These are phyloP conservation scores for Aspergillus sparsus DNA, from an alignment of 495 filamentous ascomycete genomes.

Conservation along the genomic window DNA sequence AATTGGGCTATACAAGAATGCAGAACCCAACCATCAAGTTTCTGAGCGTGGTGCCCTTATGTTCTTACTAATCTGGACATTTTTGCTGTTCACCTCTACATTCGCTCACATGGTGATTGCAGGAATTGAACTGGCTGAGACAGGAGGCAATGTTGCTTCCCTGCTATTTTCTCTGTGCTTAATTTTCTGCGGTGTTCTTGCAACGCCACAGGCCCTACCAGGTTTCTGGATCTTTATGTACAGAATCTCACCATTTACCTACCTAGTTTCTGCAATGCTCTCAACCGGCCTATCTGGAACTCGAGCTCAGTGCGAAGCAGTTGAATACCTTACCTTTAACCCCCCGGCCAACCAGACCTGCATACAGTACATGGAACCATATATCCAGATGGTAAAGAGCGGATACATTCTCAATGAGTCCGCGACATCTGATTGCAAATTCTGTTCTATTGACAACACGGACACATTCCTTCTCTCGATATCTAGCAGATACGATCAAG, in stretches of 20 bases:
- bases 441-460: slow-evolving; percentile 38
- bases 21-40: slow-evolving; percentile 32
- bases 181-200: slow-evolving; percentile 45
- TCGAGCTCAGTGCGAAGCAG: slow-evolving; percentile 51
- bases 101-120: slow-evolving; percentile 61
- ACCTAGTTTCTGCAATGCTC: slow-evolving; percentile 55
- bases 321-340: slow-evolving; percentile 56
- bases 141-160: slow-evolving; percentile 54
- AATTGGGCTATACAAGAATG: slow-evolving; percentile 54
- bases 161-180: slow-evolving; percentile 58
- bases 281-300: slow-evolving; percentile 57
- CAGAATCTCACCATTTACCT: slow-evolving; percentile 10
- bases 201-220: slow-evolving; percentile 5
- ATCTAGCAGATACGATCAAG: slow-evolving; percentile 33
- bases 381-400: slow-evolving; percentile 8
- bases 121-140: slow-evolving; percentile 55
- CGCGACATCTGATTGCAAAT: slow-evolving; percentile 35
- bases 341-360: slow-evolving; percentile 22
- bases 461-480: slow-evolving; percentile 40
- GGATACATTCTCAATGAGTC: slow-evolving; percentile 39
- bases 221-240: slow-evolving; percentile 18
- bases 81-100: slow-evolving; percentile 49
- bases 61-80: slow-evolving; percentile 41
- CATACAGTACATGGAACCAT: slow-evolving; percentile 37
- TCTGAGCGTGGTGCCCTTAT: slow-evolving; percentile 38